These are phyloP conservation scores for Quercus rubra DNA, from an alignment of 306 rosid genomes.

Conservation along the genomic window DNA sequence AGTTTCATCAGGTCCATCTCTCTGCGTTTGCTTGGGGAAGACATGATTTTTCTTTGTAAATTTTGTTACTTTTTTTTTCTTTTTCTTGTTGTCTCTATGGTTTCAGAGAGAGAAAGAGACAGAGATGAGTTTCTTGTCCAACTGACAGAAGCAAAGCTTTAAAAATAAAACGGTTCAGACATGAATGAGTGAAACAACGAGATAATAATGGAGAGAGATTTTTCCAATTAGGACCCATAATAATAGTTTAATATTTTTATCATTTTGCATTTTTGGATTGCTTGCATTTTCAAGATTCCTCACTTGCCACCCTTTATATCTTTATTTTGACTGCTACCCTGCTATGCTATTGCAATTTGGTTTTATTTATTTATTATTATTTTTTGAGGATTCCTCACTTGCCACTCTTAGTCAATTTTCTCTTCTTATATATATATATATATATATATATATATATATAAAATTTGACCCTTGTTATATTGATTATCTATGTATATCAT, in stretches of 20 bases:
- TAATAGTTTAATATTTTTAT: background rate
- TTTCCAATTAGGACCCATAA: constrained; percentile 26
- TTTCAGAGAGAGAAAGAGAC: background rate
- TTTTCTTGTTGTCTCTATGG: background rate
- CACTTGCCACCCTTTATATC: background rate
- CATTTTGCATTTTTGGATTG: background rate
- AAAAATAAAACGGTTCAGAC: constrained; percentile 27
- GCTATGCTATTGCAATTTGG: background rate
- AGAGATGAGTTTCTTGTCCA: constrained; percentile 17
- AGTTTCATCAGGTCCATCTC: constrained; percentile 68
- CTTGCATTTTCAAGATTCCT: constrained; percentile 36
- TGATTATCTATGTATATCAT: background rate
- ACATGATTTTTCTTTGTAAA: constrained; percentile 25
- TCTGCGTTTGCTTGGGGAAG: constrained; percentile 66
- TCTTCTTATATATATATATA: no score
- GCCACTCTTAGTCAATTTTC: background rate
- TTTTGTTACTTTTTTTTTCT: background rate
- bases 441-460: no score
- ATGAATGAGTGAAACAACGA: constrained; percentile 27
- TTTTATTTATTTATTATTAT: background rate
- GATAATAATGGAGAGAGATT: constrained; percentile 10
- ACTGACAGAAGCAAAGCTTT: constrained; percentile 13
- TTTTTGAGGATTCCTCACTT: constrained; percentile 30
- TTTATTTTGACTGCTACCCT: background rate
- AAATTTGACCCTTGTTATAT: background rate